Percentiles rank a stretch among this genome's conserved stretches.
Evolutionary conservation across 371 early-diverging fungal genomes (phyloP).

Genomic region (Zychaea mexicana): DNA sequence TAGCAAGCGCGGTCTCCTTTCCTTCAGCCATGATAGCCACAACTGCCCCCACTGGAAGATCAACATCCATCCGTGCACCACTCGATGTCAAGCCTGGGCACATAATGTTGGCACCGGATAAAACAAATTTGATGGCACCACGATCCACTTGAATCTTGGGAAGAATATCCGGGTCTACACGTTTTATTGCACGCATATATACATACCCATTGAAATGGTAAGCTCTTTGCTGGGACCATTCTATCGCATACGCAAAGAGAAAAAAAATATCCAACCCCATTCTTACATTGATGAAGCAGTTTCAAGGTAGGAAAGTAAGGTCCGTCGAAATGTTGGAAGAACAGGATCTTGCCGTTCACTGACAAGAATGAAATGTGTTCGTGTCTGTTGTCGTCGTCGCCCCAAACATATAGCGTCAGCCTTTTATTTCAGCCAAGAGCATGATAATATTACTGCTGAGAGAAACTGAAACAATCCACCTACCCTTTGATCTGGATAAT

Average conservation of each 20-base stretch:
- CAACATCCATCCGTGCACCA: conserved; percentile 84
- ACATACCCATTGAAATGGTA: not conserved
- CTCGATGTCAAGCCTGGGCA: conserved; percentile 96
- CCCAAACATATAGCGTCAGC: not conserved
- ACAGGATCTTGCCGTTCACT: conserved; percentile 82
- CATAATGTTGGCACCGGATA: conserved; percentile 97
- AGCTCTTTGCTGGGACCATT: no score
- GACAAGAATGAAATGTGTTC: conserved; percentile 85
- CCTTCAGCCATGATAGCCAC: conserved; percentile 97
- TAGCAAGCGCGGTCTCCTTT: conserved; percentile 92
- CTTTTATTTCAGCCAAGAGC: no score
- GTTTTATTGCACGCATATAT: not conserved
- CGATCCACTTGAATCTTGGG: conserved; percentile 93
- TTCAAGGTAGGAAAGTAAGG: conserved; percentile 86
- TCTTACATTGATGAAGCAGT: conserved; percentile 88
- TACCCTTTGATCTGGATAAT: conserved; percentile 88
- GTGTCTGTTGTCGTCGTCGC: no score
- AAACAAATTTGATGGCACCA: conserved; percentile 97
- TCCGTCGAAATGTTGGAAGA: conserved; percentile 95
- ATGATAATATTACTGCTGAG: no score
- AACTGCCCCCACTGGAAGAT: conserved; percentile 72
- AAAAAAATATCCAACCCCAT: no score
- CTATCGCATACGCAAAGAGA: not conserved
- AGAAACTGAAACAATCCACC: no score
- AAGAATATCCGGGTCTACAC: conserved; percentile 86